A percentile compares a stretch with the other conserved stretches of the same genome.
phyloP scores from a whole-genome alignment of 2,329 filamentous ascomycete genomes.

The Aaosphaeria pasadenensis region DNA sequence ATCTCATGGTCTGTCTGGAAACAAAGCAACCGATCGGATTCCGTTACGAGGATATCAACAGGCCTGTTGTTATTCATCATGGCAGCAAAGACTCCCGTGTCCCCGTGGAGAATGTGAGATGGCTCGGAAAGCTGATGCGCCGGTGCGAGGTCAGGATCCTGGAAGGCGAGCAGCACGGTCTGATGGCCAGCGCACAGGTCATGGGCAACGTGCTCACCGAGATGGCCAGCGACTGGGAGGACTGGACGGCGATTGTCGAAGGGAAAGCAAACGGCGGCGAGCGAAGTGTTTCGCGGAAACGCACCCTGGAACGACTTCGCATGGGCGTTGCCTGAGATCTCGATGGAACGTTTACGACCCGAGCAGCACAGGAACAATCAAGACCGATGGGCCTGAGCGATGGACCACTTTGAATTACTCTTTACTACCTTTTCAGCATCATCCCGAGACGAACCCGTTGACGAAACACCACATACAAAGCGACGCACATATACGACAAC shows the following conservation, averaged over 20 bases:
- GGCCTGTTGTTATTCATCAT: constrained; percentile 90
- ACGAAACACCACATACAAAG: no score
- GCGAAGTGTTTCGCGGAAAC: constrained; percentile 10
- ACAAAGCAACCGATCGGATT: constrained; percentile 90
- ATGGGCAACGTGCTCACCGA: constrained; percentile 96
- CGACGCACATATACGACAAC: no score
- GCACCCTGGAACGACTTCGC: constrained; percentile 3
- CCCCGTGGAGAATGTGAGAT: constrained; percentile 90
- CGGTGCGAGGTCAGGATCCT: constrained; percentile 88
- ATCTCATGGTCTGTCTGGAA: constrained; percentile 89
- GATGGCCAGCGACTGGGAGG: constrained; percentile 82
- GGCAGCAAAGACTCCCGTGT: constrained; percentile 87
- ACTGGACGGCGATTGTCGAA: constrained; percentile 34
- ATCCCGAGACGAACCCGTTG: no score
- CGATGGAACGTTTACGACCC: neutral
- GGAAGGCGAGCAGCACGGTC: constrained; percentile 86
- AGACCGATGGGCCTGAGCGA: no score
- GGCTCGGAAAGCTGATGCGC: constrained; percentile 92
- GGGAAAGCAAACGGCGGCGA: constrained; percentile 9
- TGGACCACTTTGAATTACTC: no score
- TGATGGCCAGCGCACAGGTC: constrained; percentile 91
- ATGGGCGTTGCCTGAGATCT: neutral
- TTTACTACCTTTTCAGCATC: no score
- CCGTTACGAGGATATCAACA: constrained; percentile 92
- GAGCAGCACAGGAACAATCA: no score